Base-by-base conservation (phyloP, 805 yeast species). In the Candida michaelii region DNA sequence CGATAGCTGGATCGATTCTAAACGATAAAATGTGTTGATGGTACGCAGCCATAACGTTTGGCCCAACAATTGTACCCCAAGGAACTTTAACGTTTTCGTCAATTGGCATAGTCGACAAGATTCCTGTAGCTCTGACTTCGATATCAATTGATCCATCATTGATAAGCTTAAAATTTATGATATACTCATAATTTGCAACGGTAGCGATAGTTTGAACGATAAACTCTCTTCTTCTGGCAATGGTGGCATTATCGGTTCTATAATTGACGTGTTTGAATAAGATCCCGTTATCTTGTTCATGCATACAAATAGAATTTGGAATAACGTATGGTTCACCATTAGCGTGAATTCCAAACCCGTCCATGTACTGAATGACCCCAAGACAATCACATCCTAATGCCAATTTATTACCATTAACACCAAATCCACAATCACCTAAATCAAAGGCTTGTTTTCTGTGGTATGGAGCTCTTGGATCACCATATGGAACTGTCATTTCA, bases 401-500 rank as follows among this genome's bases (percentile, higher is more conserved):
- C 56, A 85, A 73, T 39, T 77, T 74, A 68, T 85, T 83, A 50
- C 85, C 89, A 48, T 73, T 76, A 50, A 71, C 77, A 64, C 93
- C 93, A 49, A 85, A 85, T 15, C 95, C 93, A 69, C 85, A 79
- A 64, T 86, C 93, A 61, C 93, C 93, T 58, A 85, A 73, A 64
- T 85, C 93, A 53, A 85, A 85, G 25, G 93, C 93, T 70, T 84
- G 90, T 69, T 86, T 85, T 75, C 91, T 78, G 66, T 84, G 89
- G 69, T 74, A 82, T 49, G 93, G 93, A 47, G 65, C 62, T 65
- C 91, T 76, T 56, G 90, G 89, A 61, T 85, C 91, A 61, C 88
- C 90, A 58, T 86, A 85, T 25, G 93, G 93, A 49, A 86, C 95
- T 30, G 91, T 85, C 95, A 86, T 85, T 66, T 85, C 95, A 42